Evolutionary conservation across 352 stramenopile genomes (phyloP).

Genomic region (Globisporangium orthogonon): DNA sequence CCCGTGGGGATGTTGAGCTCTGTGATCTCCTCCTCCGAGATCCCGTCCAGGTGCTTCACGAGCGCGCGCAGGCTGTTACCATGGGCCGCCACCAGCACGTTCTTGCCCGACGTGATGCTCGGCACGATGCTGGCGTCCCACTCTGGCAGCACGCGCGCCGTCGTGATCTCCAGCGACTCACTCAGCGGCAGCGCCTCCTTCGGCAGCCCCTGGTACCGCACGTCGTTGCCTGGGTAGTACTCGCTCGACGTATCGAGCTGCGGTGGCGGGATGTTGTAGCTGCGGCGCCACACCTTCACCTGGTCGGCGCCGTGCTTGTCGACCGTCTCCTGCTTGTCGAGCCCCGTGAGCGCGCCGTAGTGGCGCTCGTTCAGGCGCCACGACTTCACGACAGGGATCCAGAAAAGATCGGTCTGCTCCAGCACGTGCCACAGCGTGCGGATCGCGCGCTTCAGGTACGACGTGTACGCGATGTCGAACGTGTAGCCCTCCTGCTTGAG

Average conservation of each 20-base stretch:
- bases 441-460: constrained; percentile 94
- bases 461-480: constrained; percentile 95
- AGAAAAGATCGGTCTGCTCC: constrained; percentile 96
- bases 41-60: constrained; percentile 98
- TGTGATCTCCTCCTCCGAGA: constrained; percentile 95
- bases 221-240: constrained; percentile 90
- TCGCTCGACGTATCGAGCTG: constrained; percentile 79
- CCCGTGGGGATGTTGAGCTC: constrained; percentile 97
- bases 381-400: constrained; percentile 92
- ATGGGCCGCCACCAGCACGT: constrained; percentile 96
- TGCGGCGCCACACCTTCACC: constrained; percentile 96
- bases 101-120: constrained; percentile 92
- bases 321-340: constrained; percentile 99
- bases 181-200: constrained; percentile 90
- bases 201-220: constrained; percentile 88
- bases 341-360: constrained; percentile 96
- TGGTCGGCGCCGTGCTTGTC: constrained; percentile 98
- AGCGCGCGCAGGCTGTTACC: constrained; percentile 97
- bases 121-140: constrained; percentile 95
- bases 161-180: constrained; percentile 91
- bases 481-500: constrained; percentile 91
- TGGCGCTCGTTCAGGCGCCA: constrained; percentile 98
- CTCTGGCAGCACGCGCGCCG: constrained; percentile 94
- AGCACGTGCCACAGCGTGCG: constrained; percentile 96
- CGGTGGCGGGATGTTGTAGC: constrained; percentile 96